Conservation (phyloP, 2,329 filamentous ascomycete species). For the Stagonosporopsis vannaccii region DNA sequence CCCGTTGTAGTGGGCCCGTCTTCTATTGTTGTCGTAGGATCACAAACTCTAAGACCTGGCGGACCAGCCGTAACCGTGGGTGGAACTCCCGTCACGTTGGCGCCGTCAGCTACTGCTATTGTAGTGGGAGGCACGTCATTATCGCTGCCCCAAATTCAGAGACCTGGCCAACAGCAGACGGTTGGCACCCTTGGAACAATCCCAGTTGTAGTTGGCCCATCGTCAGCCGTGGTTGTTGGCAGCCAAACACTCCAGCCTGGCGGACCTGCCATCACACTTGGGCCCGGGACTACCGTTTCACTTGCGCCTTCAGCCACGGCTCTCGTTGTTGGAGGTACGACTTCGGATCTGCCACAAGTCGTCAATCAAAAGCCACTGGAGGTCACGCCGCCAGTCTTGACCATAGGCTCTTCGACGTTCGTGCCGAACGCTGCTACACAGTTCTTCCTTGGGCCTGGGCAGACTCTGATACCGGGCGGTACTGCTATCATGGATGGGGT, state of each 20-base stretch:
- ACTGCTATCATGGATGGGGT: conserved; percentile 49
- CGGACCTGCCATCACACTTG: conserved; percentile 45
- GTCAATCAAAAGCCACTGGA: conserved; percentile 14
- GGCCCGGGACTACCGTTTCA: conserved; percentile 40
- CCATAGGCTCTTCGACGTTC: conserved; percentile 49
- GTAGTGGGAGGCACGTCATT: conserved; percentile 39
- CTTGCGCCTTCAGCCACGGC: conserved; percentile 40
- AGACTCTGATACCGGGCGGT: conserved; percentile 50
- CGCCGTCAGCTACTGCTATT: conserved; percentile 45
- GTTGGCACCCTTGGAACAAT: conserved; percentile 33
- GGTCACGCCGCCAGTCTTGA: conserved; percentile 46
- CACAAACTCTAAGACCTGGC: conserved; percentile 43
- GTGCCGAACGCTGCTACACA: conserved; percentile 57
- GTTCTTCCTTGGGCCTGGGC: conserved; percentile 51
- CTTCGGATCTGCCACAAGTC: conserved; percentile 32
- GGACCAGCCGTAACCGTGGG: conserved; percentile 39
- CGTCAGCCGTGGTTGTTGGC: conserved; percentile 44
- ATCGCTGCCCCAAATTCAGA: conserved; percentile 11
- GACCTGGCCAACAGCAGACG: conserved; percentile 7
- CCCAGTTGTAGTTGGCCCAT: conserved; percentile 43
- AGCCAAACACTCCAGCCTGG: conserved; percentile 47
- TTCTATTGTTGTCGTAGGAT: conserved; percentile 37
- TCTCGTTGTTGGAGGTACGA: conserved; percentile 37
- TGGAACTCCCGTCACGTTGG: conserved; percentile 42
- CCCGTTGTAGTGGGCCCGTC: conserved; percentile 37